phyloP scores from a whole-genome alignment of 1,139 yeast genomes.

The Magnusiomyces ingens region DNA sequence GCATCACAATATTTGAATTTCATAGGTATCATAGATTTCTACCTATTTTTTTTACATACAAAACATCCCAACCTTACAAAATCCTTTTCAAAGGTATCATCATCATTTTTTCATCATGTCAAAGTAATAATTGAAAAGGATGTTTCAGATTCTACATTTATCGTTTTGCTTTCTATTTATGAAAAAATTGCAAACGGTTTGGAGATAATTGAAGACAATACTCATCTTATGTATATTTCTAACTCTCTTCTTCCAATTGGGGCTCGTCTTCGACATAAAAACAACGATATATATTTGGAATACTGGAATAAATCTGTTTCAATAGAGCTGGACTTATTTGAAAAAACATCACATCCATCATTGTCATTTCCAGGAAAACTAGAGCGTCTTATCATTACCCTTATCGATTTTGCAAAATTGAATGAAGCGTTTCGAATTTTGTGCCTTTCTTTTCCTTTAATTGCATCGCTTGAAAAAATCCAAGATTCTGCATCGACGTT shows the following conservation, averaged over 20 bases:
- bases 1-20: constrained; percentile 6
- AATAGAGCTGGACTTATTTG: constrained; percentile 16
- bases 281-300: constrained; percentile 9
- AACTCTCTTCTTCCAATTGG: constrained; percentile 20
- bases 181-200: constrained; percentile 8
- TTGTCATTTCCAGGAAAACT: constrained; percentile 13
- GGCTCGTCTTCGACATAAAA: constrained; percentile 12
- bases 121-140: constrained; percentile 5
- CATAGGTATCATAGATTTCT: constrained; percentile 9
- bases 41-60: not conserved
- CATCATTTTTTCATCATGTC: constrained; percentile 7
- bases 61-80: not conserved
- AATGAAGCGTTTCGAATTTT: constrained; percentile 12
- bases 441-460: constrained; percentile 8
- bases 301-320: constrained; percentile 20
- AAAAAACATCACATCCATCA: constrained; percentile 9
- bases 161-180: constrained; percentile 9
- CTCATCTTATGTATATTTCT: constrained; percentile 18
- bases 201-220: constrained; percentile 3
- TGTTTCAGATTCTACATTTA: constrained; percentile 1
- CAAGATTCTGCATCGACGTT: constrained; percentile 1
- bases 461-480: constrained; percentile 5
- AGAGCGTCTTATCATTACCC: constrained; percentile 17
- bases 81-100: not conserved
- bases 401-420: constrained; percentile 8